Evolutionary conservation across 2,329 filamentous ascomycete genomes (phyloP).

Genomic region (Sarocladiaceae sp.): DNA sequence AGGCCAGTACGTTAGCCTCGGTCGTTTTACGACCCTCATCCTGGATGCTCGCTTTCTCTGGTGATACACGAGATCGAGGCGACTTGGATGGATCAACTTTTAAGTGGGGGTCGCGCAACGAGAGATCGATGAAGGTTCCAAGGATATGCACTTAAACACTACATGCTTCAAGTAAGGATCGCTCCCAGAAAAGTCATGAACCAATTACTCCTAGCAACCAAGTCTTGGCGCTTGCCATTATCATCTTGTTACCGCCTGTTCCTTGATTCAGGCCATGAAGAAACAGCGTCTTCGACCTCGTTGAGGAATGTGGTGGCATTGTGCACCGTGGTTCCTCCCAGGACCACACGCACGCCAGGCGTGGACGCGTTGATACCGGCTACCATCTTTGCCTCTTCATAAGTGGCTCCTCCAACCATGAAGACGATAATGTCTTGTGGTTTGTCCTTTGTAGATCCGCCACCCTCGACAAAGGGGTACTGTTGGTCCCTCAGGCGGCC

Average conservation of each 20-base stretch:
- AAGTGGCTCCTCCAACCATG: constrained; percentile 87
- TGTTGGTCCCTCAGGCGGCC: constrained; percentile 78
- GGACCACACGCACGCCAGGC: constrained; percentile 79
- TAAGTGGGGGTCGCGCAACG: neutral
- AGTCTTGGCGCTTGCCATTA: neutral
- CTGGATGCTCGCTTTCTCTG: neutral
- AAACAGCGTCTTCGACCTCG: constrained; percentile 84
- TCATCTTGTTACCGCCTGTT: constrained; percentile 17
- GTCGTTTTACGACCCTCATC: neutral
- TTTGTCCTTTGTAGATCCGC: constrained; percentile 82
- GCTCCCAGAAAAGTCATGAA: too few relatives aligned
- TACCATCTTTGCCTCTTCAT: constrained; percentile 94
- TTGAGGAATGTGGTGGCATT: constrained; percentile 85
- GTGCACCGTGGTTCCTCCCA: constrained; percentile 82
- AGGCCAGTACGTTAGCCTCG: neutral
- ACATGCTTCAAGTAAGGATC: too few relatives aligned
- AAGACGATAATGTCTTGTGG: constrained; percentile 96
- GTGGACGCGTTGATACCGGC: constrained; percentile 90
- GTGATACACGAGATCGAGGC: neutral
- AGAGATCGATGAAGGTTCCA: too few relatives aligned
- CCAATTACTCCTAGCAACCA: too few relatives aligned
- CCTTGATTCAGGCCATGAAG: constrained; percentile 69
- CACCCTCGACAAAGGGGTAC: constrained; percentile 90
- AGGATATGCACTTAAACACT: too few relatives aligned
- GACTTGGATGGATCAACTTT: neutral